Evolutionary conservation across 192 early-diverging fungal species (phyloP).

Genomic region (Mycoemilia scoparia): DNA sequence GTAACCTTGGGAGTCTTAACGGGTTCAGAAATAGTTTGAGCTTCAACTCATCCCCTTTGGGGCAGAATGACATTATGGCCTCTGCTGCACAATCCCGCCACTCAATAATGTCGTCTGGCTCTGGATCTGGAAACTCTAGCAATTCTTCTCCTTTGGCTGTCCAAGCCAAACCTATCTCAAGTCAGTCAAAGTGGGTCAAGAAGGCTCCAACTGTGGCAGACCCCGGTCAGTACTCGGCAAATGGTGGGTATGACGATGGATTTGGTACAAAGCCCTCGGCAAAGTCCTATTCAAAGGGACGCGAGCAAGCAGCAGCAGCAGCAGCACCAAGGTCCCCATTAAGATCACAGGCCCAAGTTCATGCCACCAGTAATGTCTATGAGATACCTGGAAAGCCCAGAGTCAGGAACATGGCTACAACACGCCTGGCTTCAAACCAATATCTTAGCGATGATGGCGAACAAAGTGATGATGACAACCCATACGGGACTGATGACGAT

Average conservation of each 20-base stretch:
- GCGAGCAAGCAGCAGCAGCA: conserved; percentile 11
- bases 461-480: conserved; percentile 6
- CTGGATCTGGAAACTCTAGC: conserved; percentile 17
- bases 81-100: conserved; percentile 21
- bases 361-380: conserved; percentile 2
- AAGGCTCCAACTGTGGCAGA: conserved; percentile 20
- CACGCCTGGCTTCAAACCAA: neutral
- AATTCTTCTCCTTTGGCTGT: conserved; percentile 18
- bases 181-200: conserved; percentile 29
- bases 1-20: conserved; percentile 5
- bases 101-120: conserved; percentile 22
- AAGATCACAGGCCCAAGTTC: conserved; percentile 8
- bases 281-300: conserved; percentile 28
- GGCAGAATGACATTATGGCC: no score
- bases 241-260: no score
- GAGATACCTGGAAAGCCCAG: conserved; percentile 4
- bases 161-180: conserved; percentile 13
- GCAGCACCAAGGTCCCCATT: conserved; percentile 7
- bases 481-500: neutral
- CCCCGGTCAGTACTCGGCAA: conserved; percentile 7
- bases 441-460: conserved; percentile 6
- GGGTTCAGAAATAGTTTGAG: conserved; percentile 6
- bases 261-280: conserved; percentile 5
- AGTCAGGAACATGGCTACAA: conserved; percentile 6
- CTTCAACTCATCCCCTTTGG: conserved; percentile 4